Evolutionary conservation across 768 basidiomycete genomes (phyloP).

Genomic region (Tulasnella sp.): DNA sequence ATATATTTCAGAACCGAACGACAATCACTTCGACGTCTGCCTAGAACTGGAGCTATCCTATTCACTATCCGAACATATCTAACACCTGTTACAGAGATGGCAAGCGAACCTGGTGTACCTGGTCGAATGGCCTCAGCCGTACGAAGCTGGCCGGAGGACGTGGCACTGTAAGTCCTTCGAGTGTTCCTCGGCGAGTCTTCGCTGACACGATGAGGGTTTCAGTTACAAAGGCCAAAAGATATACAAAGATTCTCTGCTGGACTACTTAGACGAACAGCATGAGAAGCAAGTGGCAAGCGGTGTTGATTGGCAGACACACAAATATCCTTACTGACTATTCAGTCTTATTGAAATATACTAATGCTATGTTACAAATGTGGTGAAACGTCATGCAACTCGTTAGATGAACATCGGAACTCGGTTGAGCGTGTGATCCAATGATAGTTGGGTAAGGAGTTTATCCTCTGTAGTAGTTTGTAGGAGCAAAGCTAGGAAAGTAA

Average conservation of each 20-base stretch:
- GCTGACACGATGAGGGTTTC: constrained; percentile 22
- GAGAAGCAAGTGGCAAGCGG: constrained; percentile 25
- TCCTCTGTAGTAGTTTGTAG: constrained; percentile 9
- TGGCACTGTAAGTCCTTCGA: constrained; percentile 38
- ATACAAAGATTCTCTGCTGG: constrained; percentile 27
- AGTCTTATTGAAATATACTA: not conserved
- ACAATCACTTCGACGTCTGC: constrained; percentile 53
- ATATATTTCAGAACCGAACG: constrained; percentile 50
- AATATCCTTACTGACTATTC: constrained; percentile 15
- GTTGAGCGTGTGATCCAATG: not conserved
- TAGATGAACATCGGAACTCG: not conserved
- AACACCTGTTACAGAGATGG: constrained; percentile 40
- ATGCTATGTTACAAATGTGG: not conserved
- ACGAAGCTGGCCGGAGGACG: constrained; percentile 51
- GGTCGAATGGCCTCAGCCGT: constrained; percentile 51
- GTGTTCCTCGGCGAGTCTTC: constrained; percentile 19
- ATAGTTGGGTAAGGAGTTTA: not conserved
- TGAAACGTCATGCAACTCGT: not conserved
- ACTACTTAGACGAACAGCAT: constrained; percentile 29
- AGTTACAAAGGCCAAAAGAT: constrained; percentile 28
- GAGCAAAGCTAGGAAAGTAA: constrained; percentile 1
- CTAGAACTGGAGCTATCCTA: constrained; percentile 46
- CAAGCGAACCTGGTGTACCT: constrained; percentile 43
- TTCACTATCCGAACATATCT: constrained; percentile 61
- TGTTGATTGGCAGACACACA: constrained; percentile 6